These are phyloP conservation scores for Ministeria vibrans DNA, from an alignment of 78 protist species.

Conservation along the genomic window DNA sequence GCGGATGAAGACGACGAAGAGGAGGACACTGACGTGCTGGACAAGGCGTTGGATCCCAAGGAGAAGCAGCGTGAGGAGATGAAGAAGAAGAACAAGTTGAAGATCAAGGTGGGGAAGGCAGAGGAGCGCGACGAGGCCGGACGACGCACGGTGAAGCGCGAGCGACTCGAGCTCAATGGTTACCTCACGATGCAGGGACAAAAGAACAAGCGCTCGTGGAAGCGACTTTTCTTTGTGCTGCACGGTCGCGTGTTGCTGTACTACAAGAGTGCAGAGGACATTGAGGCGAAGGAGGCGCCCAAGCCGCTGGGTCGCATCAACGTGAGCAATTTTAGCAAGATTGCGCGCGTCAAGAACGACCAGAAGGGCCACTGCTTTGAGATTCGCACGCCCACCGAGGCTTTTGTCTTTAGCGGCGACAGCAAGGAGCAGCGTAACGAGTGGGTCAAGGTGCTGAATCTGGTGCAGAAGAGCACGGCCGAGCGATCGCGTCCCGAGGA, in stretches of 20 bases:
- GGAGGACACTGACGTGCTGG: too few relatives aligned
- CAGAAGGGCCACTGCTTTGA: background rate
- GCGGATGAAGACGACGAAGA: too few relatives aligned
- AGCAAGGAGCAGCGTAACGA: background rate
- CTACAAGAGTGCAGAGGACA: background rate
- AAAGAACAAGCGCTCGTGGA: background rate
- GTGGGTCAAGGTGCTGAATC: background rate
- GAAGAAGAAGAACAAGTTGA: too few relatives aligned
- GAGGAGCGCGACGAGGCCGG: too few relatives aligned
- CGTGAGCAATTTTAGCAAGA: background rate
- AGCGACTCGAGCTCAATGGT: background rate
- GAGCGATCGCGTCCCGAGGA: background rate
- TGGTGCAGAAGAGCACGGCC: background rate
- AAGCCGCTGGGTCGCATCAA: background rate
- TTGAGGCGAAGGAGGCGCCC: background rate
- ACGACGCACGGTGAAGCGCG: too few relatives aligned
- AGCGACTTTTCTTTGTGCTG: background rate
- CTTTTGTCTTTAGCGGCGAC: background rate
- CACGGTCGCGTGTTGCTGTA: background rate
- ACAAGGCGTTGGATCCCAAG: too few relatives aligned
- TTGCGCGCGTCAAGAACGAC: background rate
- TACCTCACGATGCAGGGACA: slow-evolving; percentile 1
- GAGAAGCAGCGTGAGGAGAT: too few relatives aligned
- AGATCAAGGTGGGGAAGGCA: too few relatives aligned
- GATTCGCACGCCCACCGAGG: background rate